Conservation (phyloP, 1,284 basidiomycete genomes). For the Exsudoporus floridanus region DNA sequence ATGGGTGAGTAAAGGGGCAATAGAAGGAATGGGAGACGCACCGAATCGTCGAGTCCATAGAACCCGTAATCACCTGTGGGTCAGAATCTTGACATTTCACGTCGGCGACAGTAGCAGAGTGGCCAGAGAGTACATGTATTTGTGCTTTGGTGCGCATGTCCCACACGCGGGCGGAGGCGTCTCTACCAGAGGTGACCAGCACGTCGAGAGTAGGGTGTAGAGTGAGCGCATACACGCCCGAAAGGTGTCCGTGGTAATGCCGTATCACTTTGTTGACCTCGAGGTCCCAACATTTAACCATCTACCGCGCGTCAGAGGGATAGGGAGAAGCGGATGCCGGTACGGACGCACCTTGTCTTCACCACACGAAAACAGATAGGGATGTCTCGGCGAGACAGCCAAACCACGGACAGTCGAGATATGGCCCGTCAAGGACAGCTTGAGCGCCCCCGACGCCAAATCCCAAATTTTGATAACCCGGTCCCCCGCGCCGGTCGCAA, state of each 20-base stretch:
- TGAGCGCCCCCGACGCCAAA: conserved; percentile 92
- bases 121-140: conserved; percentile 90
- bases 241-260: conserved; percentile 97
- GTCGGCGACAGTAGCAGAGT: conserved; percentile 91
- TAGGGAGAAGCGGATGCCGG: not conserved
- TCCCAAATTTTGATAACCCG: conserved; percentile 99
- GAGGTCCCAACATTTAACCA: conserved; percentile 99
- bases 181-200: conserved; percentile 91
- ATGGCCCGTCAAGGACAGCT: conserved; percentile 93
- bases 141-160: conserved; percentile 98
- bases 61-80: conserved; percentile 96
- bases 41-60: conserved; percentile 97
- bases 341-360: conserved; percentile 83
- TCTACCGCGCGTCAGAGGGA: conserved; percentile 46
- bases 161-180: conserved; percentile 96
- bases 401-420: conserved; percentile 96
- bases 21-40: conserved; percentile 35
- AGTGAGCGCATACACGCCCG: conserved; percentile 89
- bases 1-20: too few relatives aligned
- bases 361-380: conserved; percentile 95
- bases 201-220: conserved; percentile 96
- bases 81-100: conserved; percentile 96
- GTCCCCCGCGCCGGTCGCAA: conserved; percentile 96
- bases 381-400: conserved; percentile 90
- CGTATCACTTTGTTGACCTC: conserved; percentile 99